Evolutionary conservation across 2,329 filamentous ascomycete species (phyloP).

Genomic region (Fonsecaea pedrosoi): DNA sequence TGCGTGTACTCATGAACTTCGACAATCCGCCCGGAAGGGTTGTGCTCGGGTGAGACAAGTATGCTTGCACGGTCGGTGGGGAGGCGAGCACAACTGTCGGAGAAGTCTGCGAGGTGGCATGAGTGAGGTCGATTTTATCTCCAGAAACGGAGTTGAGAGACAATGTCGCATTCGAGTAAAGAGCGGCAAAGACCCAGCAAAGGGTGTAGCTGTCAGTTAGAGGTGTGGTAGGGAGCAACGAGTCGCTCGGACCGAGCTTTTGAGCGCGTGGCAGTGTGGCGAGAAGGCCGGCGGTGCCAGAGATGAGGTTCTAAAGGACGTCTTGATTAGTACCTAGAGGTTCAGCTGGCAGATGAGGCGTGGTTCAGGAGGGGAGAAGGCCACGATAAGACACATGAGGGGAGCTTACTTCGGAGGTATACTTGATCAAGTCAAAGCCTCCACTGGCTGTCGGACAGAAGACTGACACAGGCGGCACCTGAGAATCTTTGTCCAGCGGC

Average conservation of each 20-base stretch:
- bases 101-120: slow-evolving; percentile 72
- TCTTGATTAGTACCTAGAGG: slow-evolving; percentile 24
- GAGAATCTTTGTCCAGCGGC: slow-evolving; percentile 60
- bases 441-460: slow-evolving; percentile 51
- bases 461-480: slow-evolving; percentile 54
- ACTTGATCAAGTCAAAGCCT: slow-evolving; percentile 75
- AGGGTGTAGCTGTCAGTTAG: slow-evolving; percentile 81
- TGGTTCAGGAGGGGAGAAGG: neutral
- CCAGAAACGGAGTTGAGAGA: slow-evolving; percentile 89
- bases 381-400: slow-evolving; percentile 16
- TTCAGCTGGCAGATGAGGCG: neutral
- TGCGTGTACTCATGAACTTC: slow-evolving; percentile 54
- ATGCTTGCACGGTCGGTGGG: slow-evolving; percentile 65
- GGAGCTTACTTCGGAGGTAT: slow-evolving; percentile 68
- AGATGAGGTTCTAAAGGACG: slow-evolving; percentile 71
- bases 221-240: slow-evolving; percentile 84
- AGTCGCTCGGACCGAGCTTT: slow-evolving; percentile 74
- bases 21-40: slow-evolving; percentile 26
- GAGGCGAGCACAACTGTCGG: slow-evolving; percentile 70
- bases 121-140: slow-evolving; percentile 73
- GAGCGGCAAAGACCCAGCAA: slow-evolving; percentile 77
- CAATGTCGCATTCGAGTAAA: slow-evolving; percentile 83
- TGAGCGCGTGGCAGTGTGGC: slow-evolving; percentile 76
- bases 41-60: slow-evolving; percentile 65
- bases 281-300: slow-evolving; percentile 80